Percentiles rank a stretch among this genome's conserved stretches.
Evolutionary conservation across 345 rosid genomes (phyloP).

Genomic region (Dipteronia dyeriana): DNA sequence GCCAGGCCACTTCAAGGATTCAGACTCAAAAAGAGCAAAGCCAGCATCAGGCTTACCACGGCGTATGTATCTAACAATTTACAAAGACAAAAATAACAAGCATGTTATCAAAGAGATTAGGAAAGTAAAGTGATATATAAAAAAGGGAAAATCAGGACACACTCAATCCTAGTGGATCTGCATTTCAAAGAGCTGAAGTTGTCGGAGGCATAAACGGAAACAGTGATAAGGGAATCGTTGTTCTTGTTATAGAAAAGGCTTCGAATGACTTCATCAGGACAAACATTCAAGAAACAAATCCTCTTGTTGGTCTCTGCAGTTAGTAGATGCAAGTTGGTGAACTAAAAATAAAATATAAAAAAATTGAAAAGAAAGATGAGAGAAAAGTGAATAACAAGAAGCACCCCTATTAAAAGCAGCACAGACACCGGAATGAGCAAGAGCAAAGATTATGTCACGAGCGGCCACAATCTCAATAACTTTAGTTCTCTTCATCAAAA

Average conservation of each 20-base stretch:
- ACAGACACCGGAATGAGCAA: constrained; percentile 92
- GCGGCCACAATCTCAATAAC: constrained; percentile 97
- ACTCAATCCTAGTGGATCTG: constrained; percentile 96
- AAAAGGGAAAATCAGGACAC: constrained; percentile 20
- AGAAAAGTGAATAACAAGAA: background rate
- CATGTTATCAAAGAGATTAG: background rate
- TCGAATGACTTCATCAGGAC: constrained; percentile 90
- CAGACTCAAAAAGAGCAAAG: constrained; percentile 92
- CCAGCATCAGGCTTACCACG: constrained; percentile 96
- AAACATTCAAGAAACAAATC: constrained; percentile 83
- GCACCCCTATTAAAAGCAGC: constrained; percentile 93
- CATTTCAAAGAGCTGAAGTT: constrained; percentile 96
- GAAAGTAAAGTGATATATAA: background rate
- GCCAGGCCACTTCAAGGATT: constrained; percentile 98
- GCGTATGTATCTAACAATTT: constrained; percentile 66
- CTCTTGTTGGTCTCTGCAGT: constrained; percentile 79
- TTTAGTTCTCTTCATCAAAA: constrained; percentile 86
- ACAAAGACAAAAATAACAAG: constrained; percentile 7
- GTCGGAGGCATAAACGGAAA: constrained; percentile 92
- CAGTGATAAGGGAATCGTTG: constrained; percentile 95
- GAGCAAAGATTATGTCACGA: constrained; percentile 90
- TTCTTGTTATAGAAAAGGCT: constrained; percentile 93
- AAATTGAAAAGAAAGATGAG: too few relatives aligned
- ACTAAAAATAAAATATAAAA: background rate
- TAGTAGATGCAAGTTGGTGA: background rate